Percentiles rank a stretch among this genome's conserved stretches.
Conservation (phyloP, 2,329 filamentous ascomycete genomes). For the Cyphellophora europaea region DNA sequence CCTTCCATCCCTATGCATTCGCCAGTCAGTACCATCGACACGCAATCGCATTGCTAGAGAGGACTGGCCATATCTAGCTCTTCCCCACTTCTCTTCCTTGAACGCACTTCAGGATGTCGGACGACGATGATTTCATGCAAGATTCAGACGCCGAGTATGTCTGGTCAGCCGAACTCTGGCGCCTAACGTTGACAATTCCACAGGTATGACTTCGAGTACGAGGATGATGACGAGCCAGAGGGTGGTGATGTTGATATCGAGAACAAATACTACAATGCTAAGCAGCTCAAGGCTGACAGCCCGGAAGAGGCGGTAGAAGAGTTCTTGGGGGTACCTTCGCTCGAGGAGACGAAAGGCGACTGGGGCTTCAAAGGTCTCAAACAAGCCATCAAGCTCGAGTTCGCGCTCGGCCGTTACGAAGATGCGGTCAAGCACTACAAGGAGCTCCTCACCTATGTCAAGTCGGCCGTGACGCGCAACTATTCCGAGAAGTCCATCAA, state of each 20-base stretch:
- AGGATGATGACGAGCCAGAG: slow-evolving; percentile 84
- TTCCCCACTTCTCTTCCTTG: no score
- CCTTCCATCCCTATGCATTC: no score
- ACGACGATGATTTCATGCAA: slow-evolving; percentile 88
- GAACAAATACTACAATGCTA: slow-evolving; percentile 99
- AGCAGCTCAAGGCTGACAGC: slow-evolving; percentile 83
- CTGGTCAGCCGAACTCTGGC: slow-evolving; percentile 5
- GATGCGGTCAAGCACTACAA: slow-evolving; percentile 85
- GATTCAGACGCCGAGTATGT: slow-evolving; percentile 83
- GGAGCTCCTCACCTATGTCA: slow-evolving; percentile 94
- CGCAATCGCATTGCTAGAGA: no score
- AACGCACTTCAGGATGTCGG: slow-evolving; percentile 63
- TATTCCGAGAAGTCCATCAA: slow-evolving; percentile 99
- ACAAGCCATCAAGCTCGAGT: slow-evolving; percentile 95
- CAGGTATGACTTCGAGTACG: slow-evolving; percentile 94
- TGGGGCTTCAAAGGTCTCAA: slow-evolving; percentile 99
- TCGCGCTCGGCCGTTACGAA: slow-evolving; percentile 79
- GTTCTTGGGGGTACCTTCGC: slow-evolving; percentile 74
- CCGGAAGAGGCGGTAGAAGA: slow-evolving; percentile 84
- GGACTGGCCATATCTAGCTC: no score
- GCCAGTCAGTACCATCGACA: no score
- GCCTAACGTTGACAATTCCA: slow-evolving; percentile 18
- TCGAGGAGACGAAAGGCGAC: slow-evolving; percentile 88
- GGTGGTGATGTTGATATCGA: slow-evolving; percentile 88
- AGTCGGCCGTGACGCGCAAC: slow-evolving; percentile 90